A percentile compares a stretch with the other conserved stretches of the same genome.
Evolutionary conservation across 2,329 filamentous ascomycete genomes (phyloP).

Genomic region (Pseudopyrenochaeta lycopersici): DNA sequence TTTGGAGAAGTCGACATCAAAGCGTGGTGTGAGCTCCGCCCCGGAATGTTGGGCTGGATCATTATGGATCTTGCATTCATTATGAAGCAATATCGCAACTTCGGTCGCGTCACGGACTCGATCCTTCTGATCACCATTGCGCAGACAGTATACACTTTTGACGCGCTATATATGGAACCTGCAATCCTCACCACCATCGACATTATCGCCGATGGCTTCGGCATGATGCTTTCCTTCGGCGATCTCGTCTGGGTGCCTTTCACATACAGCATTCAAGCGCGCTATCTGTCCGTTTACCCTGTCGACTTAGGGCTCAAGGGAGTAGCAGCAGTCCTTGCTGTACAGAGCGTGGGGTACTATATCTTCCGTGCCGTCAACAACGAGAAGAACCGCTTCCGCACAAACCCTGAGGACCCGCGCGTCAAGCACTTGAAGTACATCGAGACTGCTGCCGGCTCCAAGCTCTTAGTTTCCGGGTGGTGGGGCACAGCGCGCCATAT

Average conservation of each 20-base stretch:
- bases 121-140: constrained; percentile 81
- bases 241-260: constrained; percentile 95
- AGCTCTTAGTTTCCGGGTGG: constrained; percentile 86
- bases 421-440: constrained; percentile 86
- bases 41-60: constrained; percentile 88
- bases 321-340: constrained; percentile 69
- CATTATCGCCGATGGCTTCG: constrained; percentile 91
- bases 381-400: constrained; percentile 95
- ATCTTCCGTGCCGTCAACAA: constrained; percentile 95
- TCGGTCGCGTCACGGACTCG: constrained; percentile 84
- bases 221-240: constrained; percentile 93
- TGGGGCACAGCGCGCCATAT: constrained; percentile 93
- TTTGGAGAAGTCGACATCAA: constrained; percentile 92
- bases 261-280: constrained; percentile 82
- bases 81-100: constrained; percentile 86
- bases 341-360: constrained; percentile 79
- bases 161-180: constrained; percentile 86
- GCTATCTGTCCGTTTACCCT: constrained; percentile 85
- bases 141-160: constrained; percentile 84
- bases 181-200: constrained; percentile 94
- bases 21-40: constrained; percentile 87
- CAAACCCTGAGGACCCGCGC: constrained; percentile 79
- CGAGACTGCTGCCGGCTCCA: constrained; percentile 81
- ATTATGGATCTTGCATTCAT: constrained; percentile 85
- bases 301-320: constrained; percentile 77